Conservation (phyloP, 2,329 filamentous ascomycete species). For the Colletotrichum tanaceti region DNA sequence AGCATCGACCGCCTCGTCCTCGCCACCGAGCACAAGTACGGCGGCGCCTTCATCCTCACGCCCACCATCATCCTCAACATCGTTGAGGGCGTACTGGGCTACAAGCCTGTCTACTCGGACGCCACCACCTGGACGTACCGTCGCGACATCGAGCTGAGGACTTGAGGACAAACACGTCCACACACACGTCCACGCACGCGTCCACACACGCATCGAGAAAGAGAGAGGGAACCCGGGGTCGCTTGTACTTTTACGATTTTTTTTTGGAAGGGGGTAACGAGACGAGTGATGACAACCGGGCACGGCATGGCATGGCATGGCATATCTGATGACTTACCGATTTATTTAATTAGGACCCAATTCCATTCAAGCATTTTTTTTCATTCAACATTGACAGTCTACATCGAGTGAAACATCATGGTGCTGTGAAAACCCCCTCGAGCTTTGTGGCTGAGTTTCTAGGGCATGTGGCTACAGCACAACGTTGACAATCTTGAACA, state of each 20-base stretch:
- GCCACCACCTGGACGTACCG: conserved; percentile 40
- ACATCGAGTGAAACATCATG: too few relatives aligned
- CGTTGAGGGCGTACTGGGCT: conserved; percentile 61
- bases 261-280: background rate
- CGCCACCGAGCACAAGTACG: conserved; percentile 49
- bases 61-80: conserved; percentile 58
- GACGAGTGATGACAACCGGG: background rate
- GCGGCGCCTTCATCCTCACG: conserved; percentile 50
- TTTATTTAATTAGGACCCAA: background rate
- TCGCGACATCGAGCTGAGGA: conserved; percentile 35
- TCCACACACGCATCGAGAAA: too few relatives aligned
- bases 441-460: background rate
- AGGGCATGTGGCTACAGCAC: too few relatives aligned
- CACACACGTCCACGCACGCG: too few relatives aligned
- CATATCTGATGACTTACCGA: conserved; percentile 6
- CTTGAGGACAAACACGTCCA: background rate
- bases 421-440: too few relatives aligned
- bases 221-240: background rate
- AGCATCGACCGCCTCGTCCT: conserved; percentile 58
- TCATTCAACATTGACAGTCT: background rate
- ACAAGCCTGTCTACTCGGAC: conserved; percentile 48
- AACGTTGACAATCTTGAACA: background rate
- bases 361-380: conserved; percentile 6
- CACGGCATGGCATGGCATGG: conserved; percentile 5
- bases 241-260: conserved; percentile 5